Base-by-base conservation (phyloP, 2,329 filamentous ascomycete genomes). In the Fusarium sp. region DNA sequence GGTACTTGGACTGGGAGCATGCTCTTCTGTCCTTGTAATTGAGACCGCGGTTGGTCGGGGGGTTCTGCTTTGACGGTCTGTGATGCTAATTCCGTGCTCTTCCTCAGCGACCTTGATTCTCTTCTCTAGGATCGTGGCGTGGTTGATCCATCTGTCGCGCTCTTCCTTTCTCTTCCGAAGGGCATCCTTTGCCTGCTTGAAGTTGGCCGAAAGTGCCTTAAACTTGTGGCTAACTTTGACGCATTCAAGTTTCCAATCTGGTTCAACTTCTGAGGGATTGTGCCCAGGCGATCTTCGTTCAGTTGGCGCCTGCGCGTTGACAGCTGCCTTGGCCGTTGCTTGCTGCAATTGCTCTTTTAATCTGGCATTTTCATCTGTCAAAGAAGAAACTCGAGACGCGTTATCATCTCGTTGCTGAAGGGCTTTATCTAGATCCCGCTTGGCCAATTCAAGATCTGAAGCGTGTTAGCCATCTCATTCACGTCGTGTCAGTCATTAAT, bases 51-150 rank as follows among this genome's bases (percentile, higher is more conserved):
- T 46, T 6, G 58, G 60, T 23, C 66, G 61, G 6, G 38, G 49
- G 30, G 42, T 57, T 38, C 56, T 65, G 48, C 44, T 64, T 17
- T 54, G 56, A 19, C 63, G 52, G 28, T 72, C 73, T 7, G 75
- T 56, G n/a, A 80, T 77, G 10, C 47, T 65, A 32, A 79, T 75
- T 6, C 70, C 71, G 32, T 76, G 71, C 54, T 79, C 78, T 30
- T 77, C 76, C 61, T 85, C 81, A 11, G 85, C 75, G 23, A 72
- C 75, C 44, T 77, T 77, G 12, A 87, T 76, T 59, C 78, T 83
- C 24, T 74, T 74, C 50, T 83, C 77, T 19, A 86, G 72, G 14
- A 76, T 68, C 21, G 78, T 78, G 7, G 82, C 81, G 53, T 85
- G 82, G 7, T 76, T 73, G 24, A 78, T 76, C 85, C 85, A 88